These are phyloP conservation scores for Eragrostis curvula DNA, from an alignment of 176 grass and related monocot genomes.

Conservation along the genomic window DNA sequence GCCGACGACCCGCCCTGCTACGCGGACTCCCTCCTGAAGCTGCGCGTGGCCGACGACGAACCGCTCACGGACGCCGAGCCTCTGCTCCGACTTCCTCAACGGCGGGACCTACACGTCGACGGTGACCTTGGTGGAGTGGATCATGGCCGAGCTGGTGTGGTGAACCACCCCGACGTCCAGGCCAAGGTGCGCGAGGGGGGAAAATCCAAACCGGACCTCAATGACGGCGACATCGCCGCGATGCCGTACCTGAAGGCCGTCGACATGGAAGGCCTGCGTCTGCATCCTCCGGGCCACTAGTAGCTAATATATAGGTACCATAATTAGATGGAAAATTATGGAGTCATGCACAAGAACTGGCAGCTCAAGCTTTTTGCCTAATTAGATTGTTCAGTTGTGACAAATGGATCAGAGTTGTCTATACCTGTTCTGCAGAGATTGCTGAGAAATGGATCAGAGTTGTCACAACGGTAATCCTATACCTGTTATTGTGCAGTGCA, in stretches of 20 bases:
- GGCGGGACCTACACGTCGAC: slow-evolving; percentile 61
- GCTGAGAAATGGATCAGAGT: too few relatives aligned
- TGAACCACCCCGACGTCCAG: slow-evolving; percentile 42
- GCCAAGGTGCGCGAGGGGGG: slow-evolving; percentile 42
- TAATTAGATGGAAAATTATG: too few relatives aligned
- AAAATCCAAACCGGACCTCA: not conserved
- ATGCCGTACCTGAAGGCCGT: slow-evolving; percentile 72
- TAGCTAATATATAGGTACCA: too few relatives aligned
- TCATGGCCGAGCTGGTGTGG: slow-evolving; percentile 66
- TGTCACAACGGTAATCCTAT: too few relatives aligned
- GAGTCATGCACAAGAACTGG: too few relatives aligned
- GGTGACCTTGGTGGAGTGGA: slow-evolving; percentile 59
- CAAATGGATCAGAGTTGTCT: too few relatives aligned
- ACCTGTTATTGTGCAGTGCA: too few relatives aligned
- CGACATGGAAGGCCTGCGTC: slow-evolving; percentile 60
- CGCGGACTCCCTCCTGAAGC: slow-evolving; percentile 32
- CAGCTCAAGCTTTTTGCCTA: too few relatives aligned
- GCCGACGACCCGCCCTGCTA: slow-evolving; percentile 24
- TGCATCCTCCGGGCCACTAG: slow-evolving; percentile 57
- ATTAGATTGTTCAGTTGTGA: too few relatives aligned
- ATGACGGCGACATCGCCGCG: slow-evolving; percentile 12
- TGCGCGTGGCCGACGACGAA: slow-evolving; percentile 21
- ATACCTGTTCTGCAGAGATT: too few relatives aligned
- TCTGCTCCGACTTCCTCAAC: slow-evolving; percentile 65
- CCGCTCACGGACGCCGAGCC: slow-evolving; percentile 41